Evolutionary conservation across 139 green algal genomes (phyloP).

Genomic region (Pseudopediastrum boryanum): DNA sequence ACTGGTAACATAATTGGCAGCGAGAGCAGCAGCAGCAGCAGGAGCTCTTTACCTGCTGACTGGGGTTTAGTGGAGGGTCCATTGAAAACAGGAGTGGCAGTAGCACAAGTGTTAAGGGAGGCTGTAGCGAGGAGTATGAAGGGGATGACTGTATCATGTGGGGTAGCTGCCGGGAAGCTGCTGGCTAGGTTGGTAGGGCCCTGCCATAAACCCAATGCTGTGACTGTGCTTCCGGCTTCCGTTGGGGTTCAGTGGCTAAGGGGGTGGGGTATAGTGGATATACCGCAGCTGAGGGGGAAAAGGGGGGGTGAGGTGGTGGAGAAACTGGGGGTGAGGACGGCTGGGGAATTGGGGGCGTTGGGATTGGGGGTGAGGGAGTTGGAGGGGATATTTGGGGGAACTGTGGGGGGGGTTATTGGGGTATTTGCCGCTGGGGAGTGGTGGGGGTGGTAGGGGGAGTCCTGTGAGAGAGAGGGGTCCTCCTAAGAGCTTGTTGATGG

Average conservation of each 20-base stretch:
- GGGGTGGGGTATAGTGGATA: background rate
- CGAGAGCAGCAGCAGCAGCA: no score
- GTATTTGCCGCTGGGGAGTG: constrained; percentile 1
- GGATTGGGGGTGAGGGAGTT: constrained; percentile 28
- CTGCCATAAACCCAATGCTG: constrained; percentile 55
- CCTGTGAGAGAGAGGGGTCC: constrained; percentile 18
- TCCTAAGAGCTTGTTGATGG: background rate
- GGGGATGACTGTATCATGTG: constrained; percentile 52
- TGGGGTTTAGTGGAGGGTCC: no score
- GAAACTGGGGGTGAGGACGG: constrained; percentile 41
- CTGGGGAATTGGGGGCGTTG: constrained; percentile 50
- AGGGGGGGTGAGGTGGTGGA: constrained; percentile 41
- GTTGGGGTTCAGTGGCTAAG: constrained; percentile 13
- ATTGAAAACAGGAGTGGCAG: no score
- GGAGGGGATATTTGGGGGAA: constrained; percentile 37
- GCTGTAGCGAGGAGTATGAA: constrained; percentile 17
- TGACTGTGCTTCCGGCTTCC: constrained; percentile 52
- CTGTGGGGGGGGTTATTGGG: constrained; percentile 14
- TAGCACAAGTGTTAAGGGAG: background rate
- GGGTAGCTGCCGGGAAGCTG: constrained; percentile 60
- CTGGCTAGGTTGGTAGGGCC: constrained; percentile 55
- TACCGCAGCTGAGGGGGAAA: constrained; percentile 44
- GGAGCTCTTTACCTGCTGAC: no score
- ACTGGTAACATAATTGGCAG: no score
- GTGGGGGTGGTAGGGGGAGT: constrained; percentile 8